Evolutionary conservation across 805 yeast genomes (phyloP).

Genomic region (Yamadazyma akitaensis): DNA sequence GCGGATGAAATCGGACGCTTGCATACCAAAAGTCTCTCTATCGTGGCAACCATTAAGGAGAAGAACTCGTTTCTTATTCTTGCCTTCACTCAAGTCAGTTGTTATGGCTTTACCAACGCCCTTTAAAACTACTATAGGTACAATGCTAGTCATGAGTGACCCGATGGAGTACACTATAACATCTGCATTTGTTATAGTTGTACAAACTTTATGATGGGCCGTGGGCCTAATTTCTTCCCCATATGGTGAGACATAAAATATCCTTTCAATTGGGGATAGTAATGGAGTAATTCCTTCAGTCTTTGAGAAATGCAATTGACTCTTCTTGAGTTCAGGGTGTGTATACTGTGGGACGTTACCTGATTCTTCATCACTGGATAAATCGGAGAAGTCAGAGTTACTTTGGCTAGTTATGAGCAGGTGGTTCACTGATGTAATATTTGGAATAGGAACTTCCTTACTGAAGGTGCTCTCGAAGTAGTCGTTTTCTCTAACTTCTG

Average conservation of each 20-base stretch:
- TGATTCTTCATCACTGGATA: constrained; percentile 40
- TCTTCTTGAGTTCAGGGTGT: constrained; percentile 71
- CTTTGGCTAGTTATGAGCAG: not conserved
- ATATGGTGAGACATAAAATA: constrained; percentile 80
- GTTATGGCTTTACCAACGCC: constrained; percentile 69
- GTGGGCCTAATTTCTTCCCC: constrained; percentile 82
- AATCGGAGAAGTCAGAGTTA: constrained; percentile 16
- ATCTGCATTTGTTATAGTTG: constrained; percentile 48
- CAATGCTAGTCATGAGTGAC: constrained; percentile 79
- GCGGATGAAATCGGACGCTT: constrained; percentile 55
- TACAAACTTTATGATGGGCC: constrained; percentile 61
- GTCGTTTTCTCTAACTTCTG: constrained; percentile 2
- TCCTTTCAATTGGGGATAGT: constrained; percentile 67
- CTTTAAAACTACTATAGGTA: constrained; percentile 71
- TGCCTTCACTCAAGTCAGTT: constrained; percentile 12
- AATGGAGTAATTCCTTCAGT: constrained; percentile 53
- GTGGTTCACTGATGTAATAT: constrained; percentile 7
- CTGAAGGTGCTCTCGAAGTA: constrained; percentile 1
- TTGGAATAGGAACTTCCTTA: not conserved
- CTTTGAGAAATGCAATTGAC: constrained; percentile 74
- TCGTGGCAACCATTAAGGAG: constrained; percentile 73
- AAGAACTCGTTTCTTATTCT: constrained; percentile 48
- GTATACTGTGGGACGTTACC: constrained; percentile 69
- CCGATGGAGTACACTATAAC: constrained; percentile 78
- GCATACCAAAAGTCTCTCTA: constrained; percentile 73